phyloP scores from a whole-genome alignment of 352 stramenopile genomes.

The Globisporangium recalcitrans region DNA sequence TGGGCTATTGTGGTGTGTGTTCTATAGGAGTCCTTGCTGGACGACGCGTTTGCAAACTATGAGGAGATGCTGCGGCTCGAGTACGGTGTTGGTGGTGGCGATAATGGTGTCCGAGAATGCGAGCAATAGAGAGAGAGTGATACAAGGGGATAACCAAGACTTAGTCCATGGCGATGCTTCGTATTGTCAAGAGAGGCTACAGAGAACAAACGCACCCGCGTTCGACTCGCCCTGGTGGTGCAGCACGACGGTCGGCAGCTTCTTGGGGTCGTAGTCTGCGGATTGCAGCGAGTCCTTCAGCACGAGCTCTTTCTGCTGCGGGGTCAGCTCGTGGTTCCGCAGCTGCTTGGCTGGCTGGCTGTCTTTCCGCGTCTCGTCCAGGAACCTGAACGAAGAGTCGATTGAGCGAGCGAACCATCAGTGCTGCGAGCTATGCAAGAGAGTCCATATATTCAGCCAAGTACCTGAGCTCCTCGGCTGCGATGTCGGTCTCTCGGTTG shows the following conservation, averaged over 20 bases:
- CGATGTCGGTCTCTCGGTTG: constrained; percentile 63
- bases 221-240: constrained; percentile 72
- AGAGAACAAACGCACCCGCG: constrained; percentile 27
- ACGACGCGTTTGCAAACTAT: constrained; percentile 57
- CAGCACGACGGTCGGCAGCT: constrained; percentile 62
- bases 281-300: constrained; percentile 56
- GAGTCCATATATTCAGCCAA: no score
- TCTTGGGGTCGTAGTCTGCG: constrained; percentile 65
- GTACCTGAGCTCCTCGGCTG: constrained; percentile 40
- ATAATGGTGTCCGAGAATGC: background rate
- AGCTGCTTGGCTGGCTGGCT: constrained; percentile 8
- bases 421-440: no score
- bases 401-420: no score
- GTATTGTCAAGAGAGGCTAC: background rate
- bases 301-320: constrained; percentile 35
- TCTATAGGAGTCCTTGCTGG: constrained; percentile 46
- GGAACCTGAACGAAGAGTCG: constrained; percentile 7
- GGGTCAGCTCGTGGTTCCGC: constrained; percentile 4
- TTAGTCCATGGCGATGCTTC: background rate
- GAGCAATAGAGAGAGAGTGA: background rate
- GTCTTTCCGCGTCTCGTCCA: constrained; percentile 21
- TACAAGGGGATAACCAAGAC: background rate
- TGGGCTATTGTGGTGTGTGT: background rate
- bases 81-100: constrained; percentile 9
- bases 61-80: constrained; percentile 36